Base-by-base conservation (phyloP, 805 yeast genomes). In the Tetrapisispora arboricola region DNA sequence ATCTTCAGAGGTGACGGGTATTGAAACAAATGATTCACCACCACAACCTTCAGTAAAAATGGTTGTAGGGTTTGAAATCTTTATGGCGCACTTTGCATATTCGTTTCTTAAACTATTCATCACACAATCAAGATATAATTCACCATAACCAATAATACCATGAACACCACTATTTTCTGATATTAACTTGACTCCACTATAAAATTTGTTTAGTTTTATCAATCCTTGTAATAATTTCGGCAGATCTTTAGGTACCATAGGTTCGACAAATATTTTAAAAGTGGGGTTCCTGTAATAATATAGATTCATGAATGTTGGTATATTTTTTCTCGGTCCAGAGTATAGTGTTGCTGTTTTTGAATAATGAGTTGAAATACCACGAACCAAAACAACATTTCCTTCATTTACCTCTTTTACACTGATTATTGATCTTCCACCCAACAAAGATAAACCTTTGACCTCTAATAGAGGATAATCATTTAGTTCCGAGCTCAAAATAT, bases 161-260 rank as follows among this genome's bases (percentile, higher is more conserved):
- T 82, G 85, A 51, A 87, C 96, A 2, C 96, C 96, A 39, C 88
- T 81, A 49, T 84, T 94, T 56, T 86, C 95, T 1, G 82, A 85
- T 47, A 72, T 76, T n/a, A 84, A 65, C 17, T 70, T 70, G 28
- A 78, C 68, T 3, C 87, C 80, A 9, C 81, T 71, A 54, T 84
- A 88, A 1, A 79, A 65, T 48, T 72, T 74, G 50, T 72, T 72
- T 22, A 84, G 63, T 42, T 68, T 73, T 43, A 81, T 68, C 36
- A 92, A 63, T 0, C 86, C 88, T n/a, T 75, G 78, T 12, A 80
- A 64, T 49, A 92, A 65, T 44, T 72, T 72, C 0, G 94, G 90
- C 15, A 84, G 62, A 42, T 88, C 94, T 0, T 84, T 71, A 0
- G 96, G 95, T 21, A 73, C 68, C 13, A 72, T 68, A 0, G 96